Base-by-base conservation (phyloP, 2,329 filamentous ascomycete species). In the Macrophomina phaseolina region DNA sequence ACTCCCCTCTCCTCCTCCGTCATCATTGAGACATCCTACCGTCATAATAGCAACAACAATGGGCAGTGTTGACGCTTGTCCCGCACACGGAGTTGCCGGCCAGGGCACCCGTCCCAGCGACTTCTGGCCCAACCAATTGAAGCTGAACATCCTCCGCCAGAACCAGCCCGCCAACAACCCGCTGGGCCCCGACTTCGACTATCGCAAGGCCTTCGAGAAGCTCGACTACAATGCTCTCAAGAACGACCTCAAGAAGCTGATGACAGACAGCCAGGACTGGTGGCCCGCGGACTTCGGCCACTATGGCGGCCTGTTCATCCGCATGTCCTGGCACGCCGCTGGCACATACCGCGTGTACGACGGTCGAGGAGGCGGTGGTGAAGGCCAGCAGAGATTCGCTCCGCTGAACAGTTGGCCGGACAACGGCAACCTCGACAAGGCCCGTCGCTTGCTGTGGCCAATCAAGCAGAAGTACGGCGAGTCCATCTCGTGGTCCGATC, bases 401-500 rank as follows among this genome's bases (percentile, higher is more conserved):
- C 91, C 91, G 5, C 87, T 93, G 76, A 93, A 93, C 85, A 88
- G 88, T 82, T 93, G 91, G 91, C 91, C 91, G 49, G 91, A 93
- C 81, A 93, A 93, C 71, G 89, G 88, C 74, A 89, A 84, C 72
- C 85, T 93, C 64, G 91, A 93, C 85, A 93, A 93, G 86, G 91
- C 90, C 38, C 90, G 91, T 66, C 90, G 91, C 70, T 86, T 93
- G 66, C 82, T 93, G 49, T 92, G 90, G 89, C 91, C 91, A 66
- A 88, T 93, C 81, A 93, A 93, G 86, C 90, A 92, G 73, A 93
- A 93, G 85, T 93, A 93, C 71, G 91, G 91, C 77, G 88, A 87
- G 84, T 92, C 91, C 83, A 90, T 93, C 79, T 93, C 91, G 0
- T 93, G 91, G 91, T 89, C 90, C 30, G 91, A 93, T 75, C 80